These are phyloP conservation scores for Austroboletus eburneus DNA, from an alignment of 768 basidiomycete genomes.

Conservation along the genomic window DNA sequence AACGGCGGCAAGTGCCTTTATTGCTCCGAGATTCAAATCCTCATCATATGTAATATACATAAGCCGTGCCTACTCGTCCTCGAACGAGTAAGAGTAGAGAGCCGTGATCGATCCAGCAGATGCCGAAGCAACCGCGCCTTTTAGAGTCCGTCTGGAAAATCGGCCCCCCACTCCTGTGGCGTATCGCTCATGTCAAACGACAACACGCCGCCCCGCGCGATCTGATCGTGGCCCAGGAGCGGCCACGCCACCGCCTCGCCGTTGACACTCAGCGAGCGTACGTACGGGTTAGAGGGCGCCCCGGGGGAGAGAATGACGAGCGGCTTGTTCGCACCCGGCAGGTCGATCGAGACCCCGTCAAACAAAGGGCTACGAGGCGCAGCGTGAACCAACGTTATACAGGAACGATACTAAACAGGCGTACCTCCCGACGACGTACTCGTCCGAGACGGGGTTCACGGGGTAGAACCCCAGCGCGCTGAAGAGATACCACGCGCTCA, in stretches of 20 bases:
- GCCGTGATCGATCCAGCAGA: too few relatives aligned
- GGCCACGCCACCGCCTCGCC: slow-evolving; percentile 41
- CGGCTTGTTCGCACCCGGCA: slow-evolving; percentile 38
- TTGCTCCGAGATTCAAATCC: too few relatives aligned
- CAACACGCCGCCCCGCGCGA: slow-evolving; percentile 53
- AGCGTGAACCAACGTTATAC: neutral
- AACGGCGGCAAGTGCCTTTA: too few relatives aligned
- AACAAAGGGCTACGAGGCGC: slow-evolving; percentile 42
- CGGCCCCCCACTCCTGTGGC: slow-evolving; percentile 40
- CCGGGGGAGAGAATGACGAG: slow-evolving; percentile 55
- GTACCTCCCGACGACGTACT: slow-evolving; percentile 74
- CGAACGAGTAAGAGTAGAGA: too few relatives aligned
- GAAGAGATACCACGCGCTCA: slow-evolving; percentile 88
- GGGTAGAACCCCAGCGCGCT: slow-evolving; percentile 82
- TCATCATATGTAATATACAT: too few relatives aligned
- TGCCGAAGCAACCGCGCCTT: too few relatives aligned
- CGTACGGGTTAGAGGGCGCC: slow-evolving; percentile 55
- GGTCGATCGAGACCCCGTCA: slow-evolving; percentile 48
- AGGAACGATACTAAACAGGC: slow-evolving; percentile 7
- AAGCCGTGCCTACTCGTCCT: too few relatives aligned
- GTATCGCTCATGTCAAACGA: slow-evolving; percentile 61
- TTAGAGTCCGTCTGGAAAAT: too few relatives aligned
- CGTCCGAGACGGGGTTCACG: slow-evolving; percentile 73
- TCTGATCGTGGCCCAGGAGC: slow-evolving; percentile 56
- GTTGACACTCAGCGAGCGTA: slow-evolving; percentile 57